These are phyloP conservation scores for Paulownia fortunei DNA, from an alignment of 257 asterid species.

Conservation along the genomic window DNA sequence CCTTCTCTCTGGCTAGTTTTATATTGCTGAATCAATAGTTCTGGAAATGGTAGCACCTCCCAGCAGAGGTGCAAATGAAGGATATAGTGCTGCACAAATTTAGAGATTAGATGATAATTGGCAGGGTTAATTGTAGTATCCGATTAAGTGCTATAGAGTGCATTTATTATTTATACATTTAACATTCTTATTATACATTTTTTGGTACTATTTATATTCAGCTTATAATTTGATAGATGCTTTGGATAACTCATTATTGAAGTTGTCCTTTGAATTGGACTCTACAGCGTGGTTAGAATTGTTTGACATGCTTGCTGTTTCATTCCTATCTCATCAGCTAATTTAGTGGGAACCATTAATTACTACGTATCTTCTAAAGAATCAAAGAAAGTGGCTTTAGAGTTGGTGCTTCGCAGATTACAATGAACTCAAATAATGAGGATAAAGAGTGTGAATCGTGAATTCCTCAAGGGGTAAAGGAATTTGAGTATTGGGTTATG, in stretches of 20 bases:
- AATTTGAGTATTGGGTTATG: too few species aligned
- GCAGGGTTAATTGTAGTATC: too few species aligned
- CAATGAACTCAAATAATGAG: too few species aligned
- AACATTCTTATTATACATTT: not conserved
- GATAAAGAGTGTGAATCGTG: too few species aligned
- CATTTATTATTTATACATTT: not conserved
- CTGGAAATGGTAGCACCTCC: not conserved
- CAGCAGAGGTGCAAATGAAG: slow-evolving; percentile 3
- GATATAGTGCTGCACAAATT: too few species aligned
- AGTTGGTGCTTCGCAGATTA: too few species aligned
- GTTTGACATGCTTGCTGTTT: not conserved
- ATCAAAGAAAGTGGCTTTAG: too few species aligned
- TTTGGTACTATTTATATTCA: not conserved
- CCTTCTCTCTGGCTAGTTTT: not conserved
- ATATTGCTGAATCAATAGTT: not conserved
- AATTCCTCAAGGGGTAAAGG: too few species aligned
- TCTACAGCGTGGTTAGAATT: not conserved
- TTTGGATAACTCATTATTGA: not conserved
- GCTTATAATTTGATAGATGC: not conserved
- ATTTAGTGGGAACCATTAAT: not conserved
- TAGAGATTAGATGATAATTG: too few species aligned
- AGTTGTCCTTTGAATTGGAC: not conserved
- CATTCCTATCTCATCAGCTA: not conserved
- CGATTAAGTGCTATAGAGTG: not conserved
- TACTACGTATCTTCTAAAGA: not conserved